Evolutionary conservation across 1,284 basidiomycete species (phyloP), one percentile per base, ranked within the genome.

Genomic region (Golubevia pallescens): DNA sequence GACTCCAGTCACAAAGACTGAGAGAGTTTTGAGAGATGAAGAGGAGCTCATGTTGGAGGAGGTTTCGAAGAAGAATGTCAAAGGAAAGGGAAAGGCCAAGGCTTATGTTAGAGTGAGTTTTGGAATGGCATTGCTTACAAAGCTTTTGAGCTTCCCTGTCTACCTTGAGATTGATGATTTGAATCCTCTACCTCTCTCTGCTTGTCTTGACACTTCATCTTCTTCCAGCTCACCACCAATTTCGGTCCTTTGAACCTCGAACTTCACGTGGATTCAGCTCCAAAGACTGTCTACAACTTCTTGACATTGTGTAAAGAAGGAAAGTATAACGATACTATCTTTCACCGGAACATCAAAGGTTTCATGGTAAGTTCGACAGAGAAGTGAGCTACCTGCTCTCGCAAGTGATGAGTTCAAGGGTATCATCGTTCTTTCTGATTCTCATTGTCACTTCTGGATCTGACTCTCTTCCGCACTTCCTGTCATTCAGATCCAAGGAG

Each of bases 201-300:
- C 10, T 38, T 38, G 34, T 5, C 42, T 48, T 16, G 42, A 48
- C 42, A 48, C 28, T 28, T 28, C 28, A 28, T 28, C 53, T 23
- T 54, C 53, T 54, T 19, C n/a, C 71, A 70, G 6, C 65, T 85
- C 14, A 28, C 57, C 14, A 85, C 82, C 63, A 85, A 81, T 66
- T 78, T 79, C 62, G 82, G 82, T 8, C 66, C 79, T 0, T 63
- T 85, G 56, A 76, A 81, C n/a, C 19, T 83, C 20, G 80, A 84
- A 65, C 69, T 84, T 23, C 70, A 78, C 58, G 77, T 72, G 60
- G 70, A 78, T 57, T 66, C 66, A 52, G 96, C 95, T 4, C 96
- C 96, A 0, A 95, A 96, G 87, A 97, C 96, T 0, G 96, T 95
- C 79, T 99, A 97, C 86, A 99, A 99, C 86, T 99, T 98, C 86